Evolutionary conservation across 2,329 filamentous ascomycete genomes (phyloP).

Genomic region (Arthrinium phaeospermum): DNA sequence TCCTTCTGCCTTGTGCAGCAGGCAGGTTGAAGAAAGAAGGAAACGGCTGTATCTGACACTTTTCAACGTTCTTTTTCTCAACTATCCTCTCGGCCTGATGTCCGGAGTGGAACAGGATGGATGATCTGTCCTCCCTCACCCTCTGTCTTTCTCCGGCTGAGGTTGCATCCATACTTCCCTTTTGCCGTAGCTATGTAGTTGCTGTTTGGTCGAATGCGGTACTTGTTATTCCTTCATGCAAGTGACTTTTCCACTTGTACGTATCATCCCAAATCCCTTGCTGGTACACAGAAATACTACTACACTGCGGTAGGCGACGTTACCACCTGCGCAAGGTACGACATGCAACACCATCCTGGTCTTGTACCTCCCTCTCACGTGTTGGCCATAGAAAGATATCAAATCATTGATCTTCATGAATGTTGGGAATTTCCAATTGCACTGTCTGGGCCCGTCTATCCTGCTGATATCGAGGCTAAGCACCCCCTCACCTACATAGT

Average conservation of each 20-base stretch:
- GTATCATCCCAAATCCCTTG: background rate
- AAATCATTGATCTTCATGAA: background rate
- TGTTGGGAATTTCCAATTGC: background rate
- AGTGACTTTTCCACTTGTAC: background rate
- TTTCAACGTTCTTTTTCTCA: background rate
- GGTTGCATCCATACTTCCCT: background rate
- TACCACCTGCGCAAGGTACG: conserved; percentile 1
- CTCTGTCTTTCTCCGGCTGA: background rate
- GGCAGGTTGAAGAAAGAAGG: background rate
- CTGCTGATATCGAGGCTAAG: background rate
- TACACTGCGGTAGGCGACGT: background rate
- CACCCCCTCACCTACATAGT: conserved; percentile 6
- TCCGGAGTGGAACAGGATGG: conserved; percentile 11
- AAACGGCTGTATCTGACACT: background rate
- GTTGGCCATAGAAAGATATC: background rate
- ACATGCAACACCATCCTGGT: background rate
- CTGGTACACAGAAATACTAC: background rate
- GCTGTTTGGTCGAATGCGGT: background rate
- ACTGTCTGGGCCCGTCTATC: background rate
- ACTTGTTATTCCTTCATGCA: background rate
- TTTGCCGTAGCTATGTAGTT: background rate
- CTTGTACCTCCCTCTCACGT: background rate
- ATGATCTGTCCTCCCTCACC: background rate
- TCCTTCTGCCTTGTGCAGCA: background rate
- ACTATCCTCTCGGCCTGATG: conserved; percentile 7